Base-by-base conservation (phyloP, 192 early-diverging fungal species). In the Radiomyces spectabilis region DNA sequence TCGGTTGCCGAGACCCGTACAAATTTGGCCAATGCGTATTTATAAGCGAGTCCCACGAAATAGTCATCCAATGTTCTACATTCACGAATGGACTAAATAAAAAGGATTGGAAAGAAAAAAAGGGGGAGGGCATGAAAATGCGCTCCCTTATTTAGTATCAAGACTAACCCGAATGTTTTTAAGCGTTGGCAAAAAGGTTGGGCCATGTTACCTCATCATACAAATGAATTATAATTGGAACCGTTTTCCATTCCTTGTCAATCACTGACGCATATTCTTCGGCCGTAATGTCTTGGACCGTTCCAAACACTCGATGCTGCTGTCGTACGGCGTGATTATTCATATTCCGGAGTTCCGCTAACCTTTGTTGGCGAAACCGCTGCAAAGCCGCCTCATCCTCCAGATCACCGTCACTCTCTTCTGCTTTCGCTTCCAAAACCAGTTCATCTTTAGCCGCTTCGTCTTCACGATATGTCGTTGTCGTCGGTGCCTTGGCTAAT, bases 21-120 rank as follows among this genome's bases (percentile, higher is more conserved):
- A 46, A 81, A 78, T 54, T 76, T 76, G 8, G 74, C 72, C 8
- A 60, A 51, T 4, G 70, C 65, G 50, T 76, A 81, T 44, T 69
- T 73, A 32, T 59, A 53, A 13, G 79, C 73, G 24, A 81, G 48
- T 22, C 54, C 53, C 19, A 58, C 51, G n/a, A 81, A 44, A 35
- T 61, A 62, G 9, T 62, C 59, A 44, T 81, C 74, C n/a, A 81
- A 42, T 44, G 41, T 25, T 25, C 63, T 47, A 41, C 72, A 74
- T 25, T 68, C 35, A 10, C 55, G 59, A 32, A 66, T 61, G 24
- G 35, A 52, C 61, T 69, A 53, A 41, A 29, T 13, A 24, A 41
- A 9, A 41, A 19, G 33, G 35, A 39, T 10, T 13, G 4, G 34
- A 27, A 39, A 46, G 34, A 40, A 62, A 48, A 5, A 50, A 13